A percentile compares a stretch with the other conserved stretches of the same genome.
Evolutionary conservation across 345 rosid genomes (phyloP).

Genomic region (Eutrema heterophyllum): DNA sequence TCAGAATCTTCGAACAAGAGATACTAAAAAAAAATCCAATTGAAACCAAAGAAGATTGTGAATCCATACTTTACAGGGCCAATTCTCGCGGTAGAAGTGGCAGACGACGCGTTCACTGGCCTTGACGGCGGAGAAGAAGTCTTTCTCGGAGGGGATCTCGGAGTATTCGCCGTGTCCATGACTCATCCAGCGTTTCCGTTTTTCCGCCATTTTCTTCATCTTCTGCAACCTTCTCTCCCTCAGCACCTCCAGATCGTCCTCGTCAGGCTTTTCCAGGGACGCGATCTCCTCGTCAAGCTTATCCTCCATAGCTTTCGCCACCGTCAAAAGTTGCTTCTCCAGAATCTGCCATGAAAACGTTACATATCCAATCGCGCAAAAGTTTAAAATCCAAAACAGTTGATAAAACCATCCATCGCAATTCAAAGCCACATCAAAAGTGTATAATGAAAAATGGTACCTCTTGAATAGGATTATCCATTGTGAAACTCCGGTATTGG

Average conservation of each 20-base stretch:
- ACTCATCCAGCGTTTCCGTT: constrained; percentile 88
- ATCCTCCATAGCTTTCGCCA: constrained; percentile 90
- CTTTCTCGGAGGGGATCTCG: constrained; percentile 80
- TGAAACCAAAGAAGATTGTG: too few species aligned
- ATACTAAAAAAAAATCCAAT: not conserved
- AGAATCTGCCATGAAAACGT: constrained; percentile 43
- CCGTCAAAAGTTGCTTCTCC: constrained; percentile 82
- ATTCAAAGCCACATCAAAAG: not conserved
- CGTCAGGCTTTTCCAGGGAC: constrained; percentile 71
- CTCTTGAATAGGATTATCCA: constrained; percentile 28
- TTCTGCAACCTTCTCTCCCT: constrained; percentile 79
- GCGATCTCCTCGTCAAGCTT: constrained; percentile 86
- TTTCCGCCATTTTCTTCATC: constrained; percentile 97
- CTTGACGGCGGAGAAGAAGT: constrained; percentile 77
- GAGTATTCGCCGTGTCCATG: constrained; percentile 91
- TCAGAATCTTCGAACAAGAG: not conserved
- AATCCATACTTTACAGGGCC: constrained; percentile 85
- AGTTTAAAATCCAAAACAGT: not conserved
- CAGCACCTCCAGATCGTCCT: constrained; percentile 74
- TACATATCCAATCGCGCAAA: not conserved
- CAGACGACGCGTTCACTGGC: constrained; percentile 95
- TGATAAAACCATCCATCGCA: not conserved
- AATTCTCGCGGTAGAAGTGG: constrained; percentile 94
- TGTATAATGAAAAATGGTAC: not conserved
- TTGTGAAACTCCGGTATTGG: not conserved